Evolutionary conservation across 768 basidiomycete genomes (phyloP), one percentile per base, ranked within the genome.

Genomic region (Xerocomellus intermedius): DNA sequence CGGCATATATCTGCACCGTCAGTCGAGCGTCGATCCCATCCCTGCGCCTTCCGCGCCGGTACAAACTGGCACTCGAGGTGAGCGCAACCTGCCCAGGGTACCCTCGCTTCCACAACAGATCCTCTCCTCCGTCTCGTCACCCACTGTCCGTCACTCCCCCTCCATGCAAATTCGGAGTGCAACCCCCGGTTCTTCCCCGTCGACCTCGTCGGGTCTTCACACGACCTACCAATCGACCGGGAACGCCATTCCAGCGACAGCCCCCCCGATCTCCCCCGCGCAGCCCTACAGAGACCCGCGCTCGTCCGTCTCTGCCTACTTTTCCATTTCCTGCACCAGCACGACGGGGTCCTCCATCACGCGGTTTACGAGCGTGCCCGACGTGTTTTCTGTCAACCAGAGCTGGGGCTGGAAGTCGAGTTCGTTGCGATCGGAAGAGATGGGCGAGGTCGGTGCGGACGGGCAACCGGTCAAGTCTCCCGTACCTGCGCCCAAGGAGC

Each of bases 361-460:
- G 49, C 79, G 85, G 37, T 96, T 96, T 68, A 82, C 86, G 45
- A 94, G 91, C 59, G 82, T 86, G 4, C 94, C 94, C 1, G 94
- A 97, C 65, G 78, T 82, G 42, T 96, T 97, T 67, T 79, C 85
- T 28, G 78, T 93, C 42, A 84, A 85, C 56, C 91, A 94, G 76
- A 91, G 89, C 58, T 96, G 93, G 94, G 94, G 94, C 0, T 95
- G 94, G 94, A 94, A 93, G 74, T 80, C 79, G 50, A 79, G 77
- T 54, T 80, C 80, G 19, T 65, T 86, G 47, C 67, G 78, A 16
- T 77, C 76, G 19, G 81, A 84, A 50, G 82, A 67, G 52, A 77
- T 79, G 62, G 64, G 75, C 56, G 64, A 82, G 47, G 71, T 72
- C 16, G 66, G 70, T 35, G 68, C 75, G 16, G 65, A 69, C 55